Base-by-base conservation (phyloP, 1,139 yeast genomes). In the Zygosaccharomyces pseudobailii region DNA sequence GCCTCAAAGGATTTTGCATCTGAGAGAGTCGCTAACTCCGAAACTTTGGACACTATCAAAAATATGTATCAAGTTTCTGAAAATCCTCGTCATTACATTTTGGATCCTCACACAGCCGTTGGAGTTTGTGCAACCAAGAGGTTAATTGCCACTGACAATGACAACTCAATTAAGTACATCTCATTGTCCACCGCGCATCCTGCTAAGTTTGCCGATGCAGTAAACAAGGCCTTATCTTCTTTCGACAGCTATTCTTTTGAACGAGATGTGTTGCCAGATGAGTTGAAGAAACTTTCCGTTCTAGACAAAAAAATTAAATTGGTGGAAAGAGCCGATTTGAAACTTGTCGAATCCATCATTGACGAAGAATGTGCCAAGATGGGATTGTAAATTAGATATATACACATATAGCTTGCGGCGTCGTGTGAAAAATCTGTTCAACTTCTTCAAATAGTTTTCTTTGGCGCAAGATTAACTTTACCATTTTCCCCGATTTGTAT, bases 161-260 rank as follows among this genome's bases (percentile, higher is more conserved):
- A 73, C 35, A 57, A 68, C 19, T 63, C 71, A 25, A 66, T 74
- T 39, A 66, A 71, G 46, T 87, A 87, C 66, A 76, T 92, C 43
- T 87, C 96, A 5, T 79, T 92, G 51, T 86, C 97, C 2, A 92
- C 98, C 39, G 98, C 98, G 6, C 98, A 92, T 66, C 98, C 98
- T 37, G 98, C 98, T 51, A 92, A 92, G 71, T 92, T 92, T 65
- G 87, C 96, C 24, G 97, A 89, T 54, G 98, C 96, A 45, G 98
- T 92, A 19, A 85, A 89, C 67, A 73, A 78, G 59, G 89, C 97
- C 2, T 78, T 92, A 57, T 66, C 70, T 43, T 75, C 76, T 2
- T 74, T 80, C 53, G 78, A 76, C 22, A 88, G 81, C 22, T 94
- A 90, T 70, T 80, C 89, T 4, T 92, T 92, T 62, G 96, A 88